Evolutionary conservation across 768 basidiomycete genomes (phyloP).

Genomic region (Kwoniella shandongensis): DNA sequence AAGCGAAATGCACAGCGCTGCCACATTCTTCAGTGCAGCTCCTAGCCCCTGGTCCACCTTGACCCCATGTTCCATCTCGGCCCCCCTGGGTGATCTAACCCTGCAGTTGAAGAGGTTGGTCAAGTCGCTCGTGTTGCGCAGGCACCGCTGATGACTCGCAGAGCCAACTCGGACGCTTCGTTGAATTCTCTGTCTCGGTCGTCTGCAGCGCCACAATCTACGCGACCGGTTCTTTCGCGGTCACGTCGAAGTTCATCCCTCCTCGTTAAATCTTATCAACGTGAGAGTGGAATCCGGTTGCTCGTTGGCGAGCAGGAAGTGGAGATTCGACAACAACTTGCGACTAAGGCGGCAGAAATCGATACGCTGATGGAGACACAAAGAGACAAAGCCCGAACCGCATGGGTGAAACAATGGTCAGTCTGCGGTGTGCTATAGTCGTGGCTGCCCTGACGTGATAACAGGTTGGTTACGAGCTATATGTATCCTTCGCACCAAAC

Average conservation of each 20-base stretch:
- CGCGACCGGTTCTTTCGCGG: conserved; percentile 27
- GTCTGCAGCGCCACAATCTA: conserved; percentile 3
- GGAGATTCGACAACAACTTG: conserved; percentile 17
- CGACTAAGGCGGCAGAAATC: conserved; percentile 21
- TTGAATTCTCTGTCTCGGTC: too few species aligned
- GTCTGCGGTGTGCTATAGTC: background rate
- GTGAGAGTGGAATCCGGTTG: background rate
- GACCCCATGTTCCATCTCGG: too few species aligned
- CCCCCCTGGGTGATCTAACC: conserved; percentile 21
- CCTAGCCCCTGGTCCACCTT: conserved; percentile 21
- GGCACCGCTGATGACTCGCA: background rate
- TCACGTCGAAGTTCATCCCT: conserved; percentile 20
- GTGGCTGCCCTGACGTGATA: background rate
- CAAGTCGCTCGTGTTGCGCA: too few species aligned
- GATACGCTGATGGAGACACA: conserved; percentile 19
- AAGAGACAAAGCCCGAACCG: conserved; percentile 32
- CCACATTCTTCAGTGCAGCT: conserved; percentile 7
- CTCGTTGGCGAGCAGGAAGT: conserved; percentile 17
- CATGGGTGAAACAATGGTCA: conserved; percentile 40
- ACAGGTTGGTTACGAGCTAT: conserved; percentile 39
- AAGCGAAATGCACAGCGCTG: conserved; percentile 5
- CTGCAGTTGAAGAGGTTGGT: too few species aligned
- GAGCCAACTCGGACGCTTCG: conserved; percentile 18
- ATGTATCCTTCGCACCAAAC: conserved; percentile 8
- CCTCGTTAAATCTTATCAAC: background rate